A percentile compares a stretch with the other conserved stretches of the same genome.
Evolutionary conservation across 768 basidiomycete species (phyloP).

Genomic region (Hysterangium stoloniferum): DNA sequence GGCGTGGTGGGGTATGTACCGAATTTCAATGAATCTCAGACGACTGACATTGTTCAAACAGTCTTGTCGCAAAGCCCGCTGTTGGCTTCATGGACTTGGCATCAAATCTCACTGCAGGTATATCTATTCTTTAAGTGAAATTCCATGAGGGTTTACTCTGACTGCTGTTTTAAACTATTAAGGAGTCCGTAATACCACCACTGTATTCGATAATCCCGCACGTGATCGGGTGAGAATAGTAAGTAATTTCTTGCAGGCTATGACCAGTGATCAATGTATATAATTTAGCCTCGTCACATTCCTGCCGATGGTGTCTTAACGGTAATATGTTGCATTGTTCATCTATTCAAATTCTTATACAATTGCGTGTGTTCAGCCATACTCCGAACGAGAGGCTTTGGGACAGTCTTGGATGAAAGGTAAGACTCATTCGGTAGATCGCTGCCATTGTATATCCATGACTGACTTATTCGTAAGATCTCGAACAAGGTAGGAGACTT

Average conservation of each 20-base stretch:
- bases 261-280: too few species aligned
- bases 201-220: conserved; percentile 89
- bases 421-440: background rate
- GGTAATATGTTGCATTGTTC: conserved; percentile 37
- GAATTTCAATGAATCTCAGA: conserved; percentile 2
- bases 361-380: conserved; percentile 48
- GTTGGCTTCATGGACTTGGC: conserved; percentile 96
- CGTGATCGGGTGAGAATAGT: conserved; percentile 82
- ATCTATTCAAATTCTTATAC: background rate
- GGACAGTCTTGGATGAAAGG: conserved; percentile 91
- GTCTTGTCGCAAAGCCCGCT: conserved; percentile 91
- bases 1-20: conserved; percentile 79
- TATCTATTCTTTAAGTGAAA: background rate
- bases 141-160: background rate
- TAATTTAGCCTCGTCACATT: conserved; percentile 67
- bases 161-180: background rate
- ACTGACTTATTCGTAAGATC: conserved; percentile 39
- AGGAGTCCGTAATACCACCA: conserved; percentile 98
- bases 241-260: conserved; percentile 22
- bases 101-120: conserved; percentile 89
- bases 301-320: conserved; percentile 82
- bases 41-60: conserved; percentile 22
- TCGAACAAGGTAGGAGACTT: conserved; percentile 52
- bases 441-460: background rate
- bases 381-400: conserved; percentile 79